A percentile compares a stretch with the other conserved stretches of the same genome.
phyloP scores from a whole-genome alignment of 163 green algal species.

The Scenedesmus sp. region DNA sequence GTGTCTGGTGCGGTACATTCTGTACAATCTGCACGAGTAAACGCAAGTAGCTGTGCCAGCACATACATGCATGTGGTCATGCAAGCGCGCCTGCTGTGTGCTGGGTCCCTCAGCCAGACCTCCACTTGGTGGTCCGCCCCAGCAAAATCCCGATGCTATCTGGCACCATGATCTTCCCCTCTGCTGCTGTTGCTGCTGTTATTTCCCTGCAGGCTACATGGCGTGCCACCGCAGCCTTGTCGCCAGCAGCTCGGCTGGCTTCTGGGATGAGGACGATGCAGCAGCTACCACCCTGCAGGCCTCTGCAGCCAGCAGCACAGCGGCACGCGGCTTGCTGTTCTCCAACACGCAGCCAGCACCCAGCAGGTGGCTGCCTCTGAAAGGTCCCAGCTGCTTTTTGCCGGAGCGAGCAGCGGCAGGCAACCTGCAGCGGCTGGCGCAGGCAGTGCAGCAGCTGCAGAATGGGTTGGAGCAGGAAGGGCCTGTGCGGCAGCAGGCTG shows the following conservation, averaged over 20 bases:
- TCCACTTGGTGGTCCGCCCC: too few species aligned
- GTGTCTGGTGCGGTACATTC: background rate
- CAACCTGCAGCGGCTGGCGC: constrained; percentile 27
- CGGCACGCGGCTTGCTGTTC: constrained; percentile 78
- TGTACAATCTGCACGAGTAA: too few species aligned
- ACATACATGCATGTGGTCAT: too few species aligned
- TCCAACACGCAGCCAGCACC: constrained; percentile 76
- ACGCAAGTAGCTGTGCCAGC: too few species aligned
- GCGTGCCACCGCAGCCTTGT: constrained; percentile 33
- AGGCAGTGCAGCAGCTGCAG: constrained; percentile 16
- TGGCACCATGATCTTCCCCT: background rate
- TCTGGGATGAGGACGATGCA: constrained; percentile 56
- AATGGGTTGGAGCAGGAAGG: background rate
- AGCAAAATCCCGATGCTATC: background rate
- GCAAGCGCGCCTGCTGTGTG: too few species aligned
- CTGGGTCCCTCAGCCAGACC: too few species aligned
- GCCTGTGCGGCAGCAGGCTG: background rate
- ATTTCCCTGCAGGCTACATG: constrained; percentile 46
- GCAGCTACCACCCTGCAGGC: constrained; percentile 54
- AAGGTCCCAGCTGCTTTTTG: constrained; percentile 48
- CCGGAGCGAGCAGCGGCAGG: constrained; percentile 33
- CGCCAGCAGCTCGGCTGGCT: background rate
- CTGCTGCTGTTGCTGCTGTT: too few species aligned
- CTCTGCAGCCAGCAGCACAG: constrained; percentile 67
- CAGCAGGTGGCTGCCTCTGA: constrained; percentile 67